Evolutionary conservation across 2,329 filamentous ascomycete genomes (phyloP), one percentile per base, ranked within the genome.

Genomic region (Epichloe gansuensis): DNA sequence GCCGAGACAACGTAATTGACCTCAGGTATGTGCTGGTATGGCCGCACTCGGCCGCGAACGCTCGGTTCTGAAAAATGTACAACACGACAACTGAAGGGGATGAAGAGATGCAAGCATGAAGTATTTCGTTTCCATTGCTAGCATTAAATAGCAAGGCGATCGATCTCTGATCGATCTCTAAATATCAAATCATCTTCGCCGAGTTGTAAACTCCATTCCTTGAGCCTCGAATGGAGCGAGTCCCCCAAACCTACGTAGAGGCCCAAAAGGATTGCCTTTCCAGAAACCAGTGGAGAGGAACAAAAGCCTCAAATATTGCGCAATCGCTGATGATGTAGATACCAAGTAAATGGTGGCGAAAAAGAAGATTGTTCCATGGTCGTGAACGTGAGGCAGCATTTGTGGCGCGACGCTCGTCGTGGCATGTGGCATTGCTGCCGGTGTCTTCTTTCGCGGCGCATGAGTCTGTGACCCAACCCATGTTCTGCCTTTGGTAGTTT

Each of bases 311-410:
- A 45, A 34, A 31, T 31, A 11, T 47, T 27, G 49, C 52, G 35
- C 44, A 46, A 35, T 21, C 49, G 52, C 52, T 54, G 35, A 54
- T 51, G 40, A 23, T 49, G 31, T 31, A 15, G 41, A 38, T 31
- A 46, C 31, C 9, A 53, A 50, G 7, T 53, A 53, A 48, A 51
- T 40, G 35, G 15, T 46, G 40, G 34, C 39, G n/a, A 47, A 38
- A 39, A 15, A 8, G 17, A 39, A 21, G 39, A 17, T 9, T 23
- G 27, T 17, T 21, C 34, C 42, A 5, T 21, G 21, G 42, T 38
- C 51, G 15, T 43, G 38, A 44, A 35, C 27, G 21, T 15, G 42
- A 47, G 47, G 23, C 35, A 3, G 8, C 17, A 17, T 2, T 5
- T 40, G 40, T 7, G 41, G 49, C 49, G 6, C 25, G 21, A 23